Conservation (phyloP, 2,329 filamentous ascomycete species). For the Talaromyces marneffei region DNA sequence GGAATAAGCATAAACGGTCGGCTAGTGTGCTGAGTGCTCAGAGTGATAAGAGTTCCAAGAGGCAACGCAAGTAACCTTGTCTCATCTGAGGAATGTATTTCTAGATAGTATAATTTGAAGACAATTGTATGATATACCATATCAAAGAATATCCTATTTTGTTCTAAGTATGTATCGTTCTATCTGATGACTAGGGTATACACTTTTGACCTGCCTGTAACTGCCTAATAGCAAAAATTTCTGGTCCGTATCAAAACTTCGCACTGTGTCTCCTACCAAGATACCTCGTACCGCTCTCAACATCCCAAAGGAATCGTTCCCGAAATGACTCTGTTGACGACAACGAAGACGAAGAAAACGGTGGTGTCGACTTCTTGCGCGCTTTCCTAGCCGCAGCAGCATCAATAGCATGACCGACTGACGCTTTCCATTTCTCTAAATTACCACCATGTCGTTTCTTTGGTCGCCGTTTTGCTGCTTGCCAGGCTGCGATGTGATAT, state of each 20-base stretch:
- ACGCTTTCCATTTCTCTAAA: not conserved
- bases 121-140: not conserved
- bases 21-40: slow-evolving; percentile 69
- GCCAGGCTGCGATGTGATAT: slow-evolving; percentile 13
- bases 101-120: not conserved
- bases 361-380: not conserved
- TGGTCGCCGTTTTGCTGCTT: slow-evolving; percentile 7
- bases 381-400: not conserved
- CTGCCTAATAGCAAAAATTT: not conserved
- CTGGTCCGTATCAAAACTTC: not conserved
- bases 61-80: slow-evolving; percentile 39
- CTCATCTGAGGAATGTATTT: not conserved
- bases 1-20: slow-evolving; percentile 62
- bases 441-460: not conserved
- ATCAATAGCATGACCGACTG: not conserved
- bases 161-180: not conserved
- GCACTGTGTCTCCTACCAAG: slow-evolving; percentile 7
- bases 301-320: not conserved
- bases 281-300: not conserved
- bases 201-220: not conserved
- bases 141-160: not conserved
- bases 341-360: not conserved
- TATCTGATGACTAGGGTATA: not conserved
- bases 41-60: slow-evolving; percentile 56
- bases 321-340: not conserved